These are phyloP conservation scores for Dissophora ornata DNA, from an alignment of 192 early-diverging fungal genomes.

Conservation along the genomic window DNA sequence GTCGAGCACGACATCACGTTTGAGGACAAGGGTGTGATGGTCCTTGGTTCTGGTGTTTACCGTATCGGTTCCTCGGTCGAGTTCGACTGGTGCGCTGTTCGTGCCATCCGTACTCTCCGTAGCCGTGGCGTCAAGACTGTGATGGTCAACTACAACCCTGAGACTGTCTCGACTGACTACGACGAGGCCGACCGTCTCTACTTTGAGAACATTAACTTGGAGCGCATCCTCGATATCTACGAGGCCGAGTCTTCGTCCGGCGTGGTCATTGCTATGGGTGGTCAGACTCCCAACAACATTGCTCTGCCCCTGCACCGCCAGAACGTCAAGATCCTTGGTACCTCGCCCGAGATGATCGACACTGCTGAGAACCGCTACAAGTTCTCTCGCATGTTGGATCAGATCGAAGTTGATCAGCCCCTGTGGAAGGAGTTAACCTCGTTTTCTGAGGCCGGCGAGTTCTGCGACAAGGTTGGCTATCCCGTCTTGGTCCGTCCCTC, in stretches of 20 bases:
- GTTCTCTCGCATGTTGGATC: conserved; percentile 97
- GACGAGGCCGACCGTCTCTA: conserved; percentile 98
- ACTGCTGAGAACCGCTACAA: conserved; percentile 97
- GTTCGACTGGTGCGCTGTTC: conserved; percentile 99
- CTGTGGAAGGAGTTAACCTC: conserved; percentile 96
- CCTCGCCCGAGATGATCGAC: conserved; percentile 97
- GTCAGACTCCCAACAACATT: conserved; percentile 99
- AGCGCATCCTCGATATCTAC: conserved; percentile 97
- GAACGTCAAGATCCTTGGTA: conserved; percentile 94
- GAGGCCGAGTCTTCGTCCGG: conserved; percentile 88
- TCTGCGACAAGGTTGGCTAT: conserved; percentile 91
- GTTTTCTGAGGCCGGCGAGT: conserved; percentile 84
- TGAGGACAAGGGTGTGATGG: conserved; percentile 96
- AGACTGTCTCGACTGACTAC: conserved; percentile 99
- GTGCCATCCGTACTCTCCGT: conserved; percentile 94
- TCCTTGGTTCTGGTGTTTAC: conserved; percentile 97
- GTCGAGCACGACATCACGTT: conserved; percentile 91
- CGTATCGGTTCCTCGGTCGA: conserved; percentile 98
- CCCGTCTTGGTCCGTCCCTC: conserved; percentile 99
- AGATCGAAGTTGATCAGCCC: conserved; percentile 97
- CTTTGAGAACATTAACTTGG: conserved; percentile 95
- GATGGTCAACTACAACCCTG: conserved; percentile 99
- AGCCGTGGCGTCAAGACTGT: conserved; percentile 90
- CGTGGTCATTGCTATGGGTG: conserved; percentile 95
- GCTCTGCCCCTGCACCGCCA: conserved; percentile 90